Conservation (phyloP, 1,139 yeast species). For the Pichia sp. region DNA sequence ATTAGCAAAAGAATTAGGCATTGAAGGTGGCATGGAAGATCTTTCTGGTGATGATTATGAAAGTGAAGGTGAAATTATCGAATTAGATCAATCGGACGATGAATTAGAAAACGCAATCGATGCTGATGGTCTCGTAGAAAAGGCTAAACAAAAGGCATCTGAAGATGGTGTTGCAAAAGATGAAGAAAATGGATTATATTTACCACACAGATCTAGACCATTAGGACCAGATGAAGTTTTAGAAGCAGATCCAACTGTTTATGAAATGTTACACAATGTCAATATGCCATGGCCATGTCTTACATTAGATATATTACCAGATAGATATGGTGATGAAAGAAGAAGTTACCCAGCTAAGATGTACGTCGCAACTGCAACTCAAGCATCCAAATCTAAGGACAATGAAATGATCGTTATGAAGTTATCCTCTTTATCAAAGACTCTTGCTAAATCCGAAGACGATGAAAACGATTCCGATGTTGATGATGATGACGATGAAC, state of each 20-base stretch:
- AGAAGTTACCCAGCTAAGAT: constrained; percentile 87
- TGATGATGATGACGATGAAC: constrained; percentile 56
- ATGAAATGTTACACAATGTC: constrained; percentile 94
- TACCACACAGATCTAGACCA: constrained; percentile 87
- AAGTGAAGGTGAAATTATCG: constrained; percentile 87
- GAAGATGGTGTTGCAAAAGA: constrained; percentile 23
- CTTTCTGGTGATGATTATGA: constrained; percentile 95
- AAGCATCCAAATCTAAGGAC: constrained; percentile 83
- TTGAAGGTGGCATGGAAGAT: constrained; percentile 82
- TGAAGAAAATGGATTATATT: constrained; percentile 49
- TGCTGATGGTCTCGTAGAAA: constrained; percentile 20
- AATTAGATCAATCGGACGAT: constrained; percentile 58
- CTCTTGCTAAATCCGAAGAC: constrained; percentile 76
- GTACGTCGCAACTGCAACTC: constrained; percentile 90
- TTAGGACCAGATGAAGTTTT: constrained; percentile 94
- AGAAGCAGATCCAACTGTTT: constrained; percentile 95
- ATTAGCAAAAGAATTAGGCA: constrained; percentile 48
- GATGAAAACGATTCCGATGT: constrained; percentile 63
- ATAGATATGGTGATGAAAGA: constrained; percentile 82
- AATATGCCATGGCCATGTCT: constrained; percentile 97
- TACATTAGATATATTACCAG: constrained; percentile 87
- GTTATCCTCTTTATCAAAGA: constrained; percentile 77
- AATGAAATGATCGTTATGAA: constrained; percentile 86
- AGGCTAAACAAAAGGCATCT: constrained; percentile 14
- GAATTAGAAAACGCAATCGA: constrained; percentile 31